phyloP scores from a whole-genome alignment of 1,284 basidiomycete species.

The Puccinia polysora region DNA sequence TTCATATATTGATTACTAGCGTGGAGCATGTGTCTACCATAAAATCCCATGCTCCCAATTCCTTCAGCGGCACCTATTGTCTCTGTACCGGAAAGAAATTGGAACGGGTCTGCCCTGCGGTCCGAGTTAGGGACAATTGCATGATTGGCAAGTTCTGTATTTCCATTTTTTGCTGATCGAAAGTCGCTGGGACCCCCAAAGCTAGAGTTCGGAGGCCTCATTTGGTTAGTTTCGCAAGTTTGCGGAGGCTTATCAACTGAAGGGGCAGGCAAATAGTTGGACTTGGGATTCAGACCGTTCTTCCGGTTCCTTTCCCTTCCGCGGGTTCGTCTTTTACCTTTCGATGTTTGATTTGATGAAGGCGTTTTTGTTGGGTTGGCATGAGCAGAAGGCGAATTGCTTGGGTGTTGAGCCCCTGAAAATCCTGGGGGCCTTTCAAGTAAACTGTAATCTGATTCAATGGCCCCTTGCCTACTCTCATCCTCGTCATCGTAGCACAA shows the following conservation, averaged over 20 bases:
- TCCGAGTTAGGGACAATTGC: too few relatives aligned
- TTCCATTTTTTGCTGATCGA: too few relatives aligned
- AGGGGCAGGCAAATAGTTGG: background rate
- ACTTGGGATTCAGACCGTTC: background rate
- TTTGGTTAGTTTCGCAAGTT: background rate
- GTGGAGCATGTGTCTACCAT: too few relatives aligned
- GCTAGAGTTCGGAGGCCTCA: too few relatives aligned
- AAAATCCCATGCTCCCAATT: too few relatives aligned
- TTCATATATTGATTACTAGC: too few relatives aligned
- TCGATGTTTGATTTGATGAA: conserved; percentile 9
- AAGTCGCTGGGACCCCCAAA: too few relatives aligned
- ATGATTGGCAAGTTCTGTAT: too few relatives aligned
- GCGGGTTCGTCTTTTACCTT: background rate
- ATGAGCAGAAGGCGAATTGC: background rate
- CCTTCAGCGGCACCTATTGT: too few relatives aligned
- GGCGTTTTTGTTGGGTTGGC: background rate
- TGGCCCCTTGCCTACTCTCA: background rate
- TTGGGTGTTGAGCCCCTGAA: background rate
- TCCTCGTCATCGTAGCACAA: conserved; percentile 26
- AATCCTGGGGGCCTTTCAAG: conserved; percentile 22
- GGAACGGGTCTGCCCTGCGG: too few relatives aligned
- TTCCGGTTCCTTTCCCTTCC: conserved; percentile 3
- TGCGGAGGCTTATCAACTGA: background rate
- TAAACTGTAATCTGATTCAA: conserved; percentile 29
- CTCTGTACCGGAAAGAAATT: too few relatives aligned